Evolutionary conservation across 305 asterid genomes (phyloP).

Genomic region (Ajuga reptans): DNA sequence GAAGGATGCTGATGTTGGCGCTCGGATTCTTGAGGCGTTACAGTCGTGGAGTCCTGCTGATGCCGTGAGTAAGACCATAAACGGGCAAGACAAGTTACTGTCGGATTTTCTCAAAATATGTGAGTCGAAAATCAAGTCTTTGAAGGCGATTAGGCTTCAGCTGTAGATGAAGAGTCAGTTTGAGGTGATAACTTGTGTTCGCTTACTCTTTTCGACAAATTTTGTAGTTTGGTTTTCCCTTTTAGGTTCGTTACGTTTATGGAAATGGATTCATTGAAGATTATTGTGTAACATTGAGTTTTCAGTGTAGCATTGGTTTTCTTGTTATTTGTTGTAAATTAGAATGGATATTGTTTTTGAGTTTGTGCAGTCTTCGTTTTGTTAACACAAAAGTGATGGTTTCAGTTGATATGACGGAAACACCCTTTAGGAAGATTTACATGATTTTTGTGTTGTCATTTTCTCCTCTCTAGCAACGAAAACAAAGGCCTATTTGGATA

Average conservation of each 20-base stretch:
- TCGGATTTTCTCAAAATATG: conserved; percentile 59
- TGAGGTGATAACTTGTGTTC: conserved; percentile 3
- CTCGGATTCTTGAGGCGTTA: conserved; percentile 48
- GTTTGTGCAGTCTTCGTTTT: not conserved
- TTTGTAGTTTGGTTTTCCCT: conserved; percentile 29
- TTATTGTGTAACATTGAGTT: conserved; percentile 25
- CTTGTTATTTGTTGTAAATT: conserved; percentile 25
- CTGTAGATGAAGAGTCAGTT: conserved; percentile 29
- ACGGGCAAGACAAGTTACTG: conserved; percentile 45
- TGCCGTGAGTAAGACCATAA: conserved; percentile 39
- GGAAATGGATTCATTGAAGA: conserved; percentile 17
- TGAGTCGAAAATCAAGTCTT: conserved; percentile 42
- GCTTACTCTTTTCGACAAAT: conserved; percentile 13
- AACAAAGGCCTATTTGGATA: too few relatives aligned
- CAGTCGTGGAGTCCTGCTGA: conserved; percentile 64
- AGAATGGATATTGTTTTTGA: not conserved
- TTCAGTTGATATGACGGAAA: too few relatives aligned
- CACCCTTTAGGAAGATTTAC: too few relatives aligned
- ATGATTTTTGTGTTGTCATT: too few relatives aligned
- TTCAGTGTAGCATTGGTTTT: conserved; percentile 24
- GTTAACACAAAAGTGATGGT: too few relatives aligned
- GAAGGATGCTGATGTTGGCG: conserved; percentile 51
- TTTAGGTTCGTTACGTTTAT: conserved; percentile 10
- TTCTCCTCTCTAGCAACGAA: too few relatives aligned
- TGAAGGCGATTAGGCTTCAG: conserved; percentile 44